Evolutionary conservation across 2,329 filamentous ascomycete species (phyloP), one percentile per base, ranked within the genome.

Genomic region (Colletotrichum sidae): DNA sequence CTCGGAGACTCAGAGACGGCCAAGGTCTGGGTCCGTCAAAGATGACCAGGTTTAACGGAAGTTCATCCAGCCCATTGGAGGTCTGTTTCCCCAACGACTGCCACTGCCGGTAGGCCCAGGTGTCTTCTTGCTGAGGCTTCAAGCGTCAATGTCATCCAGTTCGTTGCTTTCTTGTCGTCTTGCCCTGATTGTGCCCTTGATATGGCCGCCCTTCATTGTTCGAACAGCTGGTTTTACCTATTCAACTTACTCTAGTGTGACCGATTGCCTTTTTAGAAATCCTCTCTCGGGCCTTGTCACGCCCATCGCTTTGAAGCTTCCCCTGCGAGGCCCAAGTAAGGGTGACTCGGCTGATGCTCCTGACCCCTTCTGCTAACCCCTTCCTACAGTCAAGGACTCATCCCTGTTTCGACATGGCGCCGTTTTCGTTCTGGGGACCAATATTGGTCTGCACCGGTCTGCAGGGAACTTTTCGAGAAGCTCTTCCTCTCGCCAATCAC

Each of bases 361-460:
- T 42, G 6, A 34, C 57, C 62, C 62, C 61, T 45, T 55, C 61
- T 54, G 25, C 49, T 51, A 49, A 34, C 61, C 56, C 61, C 57
- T 61, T 65, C 62, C 45, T 61, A 61, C 51, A 35, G 34, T 46
- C 13, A 47, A 61, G 25, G 46, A 60, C 47, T 37, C 57, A 61
- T 45, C 57, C 62, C 17, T 65, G 57, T 65, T 65, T 65, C 62
- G 44, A 65, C 44, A 61, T 52, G 34, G 54, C 49, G 17, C 46
- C n/a, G 6, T 54, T 61, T 37, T 42, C 34, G 17, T 13, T 8
- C 56, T 44, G 57, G 45, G 39, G 39, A 35, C 47, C 45, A 13
- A 41, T 9, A 13, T 46, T 25, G 42, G 10, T 65, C 45, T 49
- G 34, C 44, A 41, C 45, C 17, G 37, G 25, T n/a, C 17, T 52